Percentiles rank a stretch among this genome's conserved stretches.
Conservation (phyloP, 2,329 filamentous ascomycete genomes). For the Ceratocystiopsis minuta region DNA sequence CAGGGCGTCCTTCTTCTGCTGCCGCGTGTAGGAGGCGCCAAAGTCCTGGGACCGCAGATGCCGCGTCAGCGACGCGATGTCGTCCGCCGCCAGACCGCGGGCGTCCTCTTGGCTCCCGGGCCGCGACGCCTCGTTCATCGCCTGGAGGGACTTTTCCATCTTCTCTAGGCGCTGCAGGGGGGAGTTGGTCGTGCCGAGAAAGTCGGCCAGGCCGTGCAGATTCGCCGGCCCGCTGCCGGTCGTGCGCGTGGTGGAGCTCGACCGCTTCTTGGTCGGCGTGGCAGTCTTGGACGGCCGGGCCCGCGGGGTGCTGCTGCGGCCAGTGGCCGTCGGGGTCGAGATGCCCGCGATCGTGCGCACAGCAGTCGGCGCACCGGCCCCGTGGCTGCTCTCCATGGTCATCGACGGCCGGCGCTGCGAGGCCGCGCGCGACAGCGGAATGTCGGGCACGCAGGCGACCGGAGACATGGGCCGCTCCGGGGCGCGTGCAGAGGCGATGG, state of each 20-base stretch:
- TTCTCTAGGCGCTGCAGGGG: slow-evolving; percentile 34
- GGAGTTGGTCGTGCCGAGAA: slow-evolving; percentile 23
- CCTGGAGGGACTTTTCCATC: slow-evolving; percentile 16
- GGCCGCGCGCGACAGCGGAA: slow-evolving; percentile 1
- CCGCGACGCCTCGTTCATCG: slow-evolving; percentile 15
- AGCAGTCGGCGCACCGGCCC: background rate
- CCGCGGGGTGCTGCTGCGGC: slow-evolving; percentile 2
- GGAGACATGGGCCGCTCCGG: background rate
- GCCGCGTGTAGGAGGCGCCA: slow-evolving; percentile 17
- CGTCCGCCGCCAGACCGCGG: background rate
- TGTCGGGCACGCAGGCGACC: slow-evolving; percentile 5
- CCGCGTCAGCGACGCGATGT: slow-evolving; percentile 9
- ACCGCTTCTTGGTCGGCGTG: background rate
- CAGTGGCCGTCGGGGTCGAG: slow-evolving; percentile 1
- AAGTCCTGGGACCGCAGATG: slow-evolving; percentile 9
- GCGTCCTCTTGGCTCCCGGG: slow-evolving; percentile 14
- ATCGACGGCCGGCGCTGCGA: background rate
- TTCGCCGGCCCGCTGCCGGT: slow-evolving; percentile 14
- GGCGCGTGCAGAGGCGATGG: too few relatives aligned
- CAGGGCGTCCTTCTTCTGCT: slow-evolving; percentile 30
- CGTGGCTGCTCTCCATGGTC: slow-evolving; percentile 8
- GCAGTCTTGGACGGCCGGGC: slow-evolving; percentile 12
- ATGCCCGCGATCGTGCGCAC: background rate
- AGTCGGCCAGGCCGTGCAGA: slow-evolving; percentile 27
- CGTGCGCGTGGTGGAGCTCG: slow-evolving; percentile 2